These are phyloP conservation scores for Trichosporon sp. DNA, from an alignment of 1,284 basidiomycete genomes.

Conservation along the genomic window DNA sequence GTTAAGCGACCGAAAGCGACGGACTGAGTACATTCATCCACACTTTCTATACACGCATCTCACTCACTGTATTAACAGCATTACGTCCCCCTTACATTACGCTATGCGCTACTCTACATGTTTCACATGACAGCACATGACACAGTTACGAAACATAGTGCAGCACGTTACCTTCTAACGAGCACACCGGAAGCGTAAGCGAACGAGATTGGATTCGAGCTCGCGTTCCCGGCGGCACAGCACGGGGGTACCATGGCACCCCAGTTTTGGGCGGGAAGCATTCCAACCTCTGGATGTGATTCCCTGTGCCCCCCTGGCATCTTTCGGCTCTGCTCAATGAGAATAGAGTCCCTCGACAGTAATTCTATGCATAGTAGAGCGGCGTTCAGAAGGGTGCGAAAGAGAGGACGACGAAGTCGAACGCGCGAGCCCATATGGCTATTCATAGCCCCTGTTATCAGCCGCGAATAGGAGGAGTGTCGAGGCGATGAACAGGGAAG, in stretches of 20 bases:
- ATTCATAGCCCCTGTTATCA: neutral
- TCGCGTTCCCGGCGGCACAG: neutral
- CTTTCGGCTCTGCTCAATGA: too few relatives aligned
- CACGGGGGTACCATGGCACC: neutral
- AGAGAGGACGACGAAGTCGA: neutral
- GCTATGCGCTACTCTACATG: neutral
- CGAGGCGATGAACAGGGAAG: neutral
- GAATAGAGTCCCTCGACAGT: too few relatives aligned
- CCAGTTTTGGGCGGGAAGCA: constrained; percentile 2
- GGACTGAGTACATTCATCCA: neutral
- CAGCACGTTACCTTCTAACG: neutral
- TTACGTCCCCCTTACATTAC: neutral
- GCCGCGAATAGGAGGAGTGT: neutral
- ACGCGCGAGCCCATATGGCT: neutral
- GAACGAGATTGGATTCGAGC: too few relatives aligned
- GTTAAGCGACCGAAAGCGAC: neutral
- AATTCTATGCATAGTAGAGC: too few relatives aligned
- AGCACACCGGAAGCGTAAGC: too few relatives aligned
- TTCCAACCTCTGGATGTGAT: neutral
- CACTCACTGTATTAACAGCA: neutral
- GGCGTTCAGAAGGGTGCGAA: neutral
- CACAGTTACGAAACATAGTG: neutral
- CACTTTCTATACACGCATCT: neutral
- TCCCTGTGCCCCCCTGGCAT: neutral
- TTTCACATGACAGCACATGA: neutral